Conservation (phyloP, 352 stramenopile species). For the Globisporangium takayamanum region DNA sequence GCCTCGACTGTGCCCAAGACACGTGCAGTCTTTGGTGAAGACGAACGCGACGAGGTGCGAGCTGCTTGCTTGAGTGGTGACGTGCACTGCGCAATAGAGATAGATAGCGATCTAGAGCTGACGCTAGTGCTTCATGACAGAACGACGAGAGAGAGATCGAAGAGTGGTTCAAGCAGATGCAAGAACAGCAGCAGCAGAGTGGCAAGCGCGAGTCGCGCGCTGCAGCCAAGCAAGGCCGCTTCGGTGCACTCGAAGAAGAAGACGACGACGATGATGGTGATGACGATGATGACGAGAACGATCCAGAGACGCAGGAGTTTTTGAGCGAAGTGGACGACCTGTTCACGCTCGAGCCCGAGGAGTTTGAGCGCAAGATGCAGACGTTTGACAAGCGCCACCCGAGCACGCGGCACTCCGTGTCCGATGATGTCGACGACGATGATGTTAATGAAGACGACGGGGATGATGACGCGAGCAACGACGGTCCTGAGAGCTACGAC, state of each 20-base stretch:
- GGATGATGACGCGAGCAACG: conserved; percentile 2
- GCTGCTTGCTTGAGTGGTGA: neutral
- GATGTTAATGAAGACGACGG: conserved; percentile 11
- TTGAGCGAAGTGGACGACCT: conserved; percentile 67
- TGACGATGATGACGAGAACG: conserved; percentile 22
- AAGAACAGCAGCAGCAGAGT: conserved; percentile 18
- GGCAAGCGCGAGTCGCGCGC: conserved; percentile 15
- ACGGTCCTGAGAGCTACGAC: conserved; percentile 16
- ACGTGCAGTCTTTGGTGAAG: conserved; percentile 24
- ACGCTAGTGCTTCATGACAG: conserved; percentile 13
- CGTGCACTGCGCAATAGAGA: neutral
- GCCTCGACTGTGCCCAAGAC: conserved; percentile 9
- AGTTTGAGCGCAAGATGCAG: conserved; percentile 62
- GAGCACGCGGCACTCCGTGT: conserved; percentile 12
- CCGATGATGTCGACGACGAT: neutral
- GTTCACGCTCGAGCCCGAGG: conserved; percentile 43
- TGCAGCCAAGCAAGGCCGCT: conserved; percentile 25
- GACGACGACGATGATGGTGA: conserved; percentile 16
- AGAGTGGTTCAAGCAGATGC: conserved; percentile 43
- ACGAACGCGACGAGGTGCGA: conserved; percentile 19
- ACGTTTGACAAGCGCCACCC: conserved; percentile 36
- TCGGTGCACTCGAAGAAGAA: conserved; percentile 20
- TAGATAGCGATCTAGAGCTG: neutral
- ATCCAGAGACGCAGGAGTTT: conserved; percentile 62
- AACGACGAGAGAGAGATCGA: conserved; percentile 32